Evolutionary conservation across 2,329 filamentous ascomycete genomes (phyloP).

Genomic region (Leptographium radiaticola): DNA sequence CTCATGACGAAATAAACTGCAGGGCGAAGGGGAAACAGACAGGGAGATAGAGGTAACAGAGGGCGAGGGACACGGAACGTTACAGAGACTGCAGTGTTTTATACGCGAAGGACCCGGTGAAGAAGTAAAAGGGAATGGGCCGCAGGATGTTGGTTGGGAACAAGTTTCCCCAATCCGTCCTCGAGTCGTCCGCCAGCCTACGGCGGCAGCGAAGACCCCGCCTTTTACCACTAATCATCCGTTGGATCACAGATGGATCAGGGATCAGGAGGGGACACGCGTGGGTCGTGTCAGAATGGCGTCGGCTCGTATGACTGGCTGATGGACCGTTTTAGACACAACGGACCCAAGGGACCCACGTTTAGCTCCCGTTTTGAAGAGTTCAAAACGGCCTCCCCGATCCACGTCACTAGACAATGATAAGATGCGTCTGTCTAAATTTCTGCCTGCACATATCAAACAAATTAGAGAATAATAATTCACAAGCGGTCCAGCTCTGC

Average conservation of each 20-base stretch:
- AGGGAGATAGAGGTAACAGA: background rate
- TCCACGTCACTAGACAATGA: too few relatives aligned
- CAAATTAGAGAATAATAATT: too few relatives aligned
- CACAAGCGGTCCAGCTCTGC: too few relatives aligned
- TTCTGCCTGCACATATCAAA: too few relatives aligned
- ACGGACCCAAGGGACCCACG: too few relatives aligned
- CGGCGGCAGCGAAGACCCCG: background rate
- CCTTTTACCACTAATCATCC: constrained; percentile 1
- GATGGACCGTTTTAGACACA: background rate
- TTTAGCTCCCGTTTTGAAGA: background rate
- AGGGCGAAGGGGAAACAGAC: background rate
- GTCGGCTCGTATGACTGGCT: background rate
- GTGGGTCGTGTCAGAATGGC: background rate
- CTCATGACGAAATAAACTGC: constrained; percentile 22
- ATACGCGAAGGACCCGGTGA: background rate
- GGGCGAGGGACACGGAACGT: background rate
- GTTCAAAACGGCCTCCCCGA: background rate
- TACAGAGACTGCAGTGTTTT: background rate
- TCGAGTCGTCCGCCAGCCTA: too few relatives aligned
- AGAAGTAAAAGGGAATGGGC: background rate
- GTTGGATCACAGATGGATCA: too few relatives aligned
- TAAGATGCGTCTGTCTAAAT: too few relatives aligned
- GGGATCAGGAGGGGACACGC: background rate
- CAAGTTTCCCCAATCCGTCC: too few relatives aligned
- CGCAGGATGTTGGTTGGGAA: too few relatives aligned